Conservation (phyloP, 768 basidiomycete genomes). For the Boletus edulis region DNA sequence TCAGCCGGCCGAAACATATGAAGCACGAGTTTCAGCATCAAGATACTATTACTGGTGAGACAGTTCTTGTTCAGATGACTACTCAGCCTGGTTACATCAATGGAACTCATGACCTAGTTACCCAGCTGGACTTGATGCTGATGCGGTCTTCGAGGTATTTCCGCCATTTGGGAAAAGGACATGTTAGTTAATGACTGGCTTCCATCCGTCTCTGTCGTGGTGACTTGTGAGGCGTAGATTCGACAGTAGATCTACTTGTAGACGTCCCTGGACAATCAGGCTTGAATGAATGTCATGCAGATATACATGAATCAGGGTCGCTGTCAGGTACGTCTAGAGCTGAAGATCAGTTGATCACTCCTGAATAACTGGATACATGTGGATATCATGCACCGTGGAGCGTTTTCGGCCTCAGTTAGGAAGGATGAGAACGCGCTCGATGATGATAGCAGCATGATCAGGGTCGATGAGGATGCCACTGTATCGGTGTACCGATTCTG, state of each 20-base stretch:
- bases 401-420: background rate
- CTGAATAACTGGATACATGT: background rate
- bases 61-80: background rate
- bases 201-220: slow-evolving; percentile 28
- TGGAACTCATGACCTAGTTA: background rate
- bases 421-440: background rate
- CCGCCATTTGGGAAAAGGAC: slow-evolving; percentile 14
- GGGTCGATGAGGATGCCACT: slow-evolving; percentile 2
- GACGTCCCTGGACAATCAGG: slow-evolving; percentile 20
- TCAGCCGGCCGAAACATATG: background rate
- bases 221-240: slow-evolving; percentile 15
- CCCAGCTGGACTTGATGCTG: background rate
- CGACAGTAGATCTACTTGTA: slow-evolving; percentile 15
- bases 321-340: slow-evolving; percentile 14
- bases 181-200: slow-evolving; percentile 9
- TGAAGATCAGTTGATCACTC: slow-evolving; percentile 18
- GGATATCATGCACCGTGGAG: background rate
- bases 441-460: background rate
- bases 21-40: slow-evolving; percentile 3
- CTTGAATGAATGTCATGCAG: slow-evolving; percentile 20
- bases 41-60: background rate
- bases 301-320: slow-evolving; percentile 27
- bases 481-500: slow-evolving; percentile 3
- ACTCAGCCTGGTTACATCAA: background rate
- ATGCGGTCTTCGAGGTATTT: slow-evolving; percentile 16